Evolutionary conservation across 2,329 filamentous ascomycete genomes (phyloP).

Genomic region (Eutypella sp.): DNA sequence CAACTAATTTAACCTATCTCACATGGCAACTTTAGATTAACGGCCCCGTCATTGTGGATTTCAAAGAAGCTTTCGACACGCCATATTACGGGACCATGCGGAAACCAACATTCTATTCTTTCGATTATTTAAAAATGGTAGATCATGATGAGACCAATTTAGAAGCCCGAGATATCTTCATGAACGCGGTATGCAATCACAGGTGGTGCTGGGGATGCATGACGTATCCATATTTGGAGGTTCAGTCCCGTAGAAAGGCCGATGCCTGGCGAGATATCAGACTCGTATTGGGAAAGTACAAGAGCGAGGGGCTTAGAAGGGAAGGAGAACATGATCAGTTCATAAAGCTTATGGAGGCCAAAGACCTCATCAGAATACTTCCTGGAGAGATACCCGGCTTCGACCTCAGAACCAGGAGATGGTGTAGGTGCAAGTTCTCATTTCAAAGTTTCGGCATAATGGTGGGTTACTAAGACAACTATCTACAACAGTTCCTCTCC

Average conservation of each 20-base stretch:
- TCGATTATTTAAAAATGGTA: too few species aligned
- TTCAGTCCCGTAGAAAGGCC: too few species aligned
- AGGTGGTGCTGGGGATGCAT: neutral
- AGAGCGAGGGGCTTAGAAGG: slow-evolving; percentile 2
- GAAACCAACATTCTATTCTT: too few species aligned
- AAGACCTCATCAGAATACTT: slow-evolving; percentile 14
- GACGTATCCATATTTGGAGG: neutral
- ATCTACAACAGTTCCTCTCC: slow-evolving; percentile 1
- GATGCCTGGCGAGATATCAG: slow-evolving; percentile 2
- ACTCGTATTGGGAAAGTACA: slow-evolving; percentile 11
- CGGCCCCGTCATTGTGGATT: slow-evolving; percentile 19
- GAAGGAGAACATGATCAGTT: slow-evolving; percentile 4
- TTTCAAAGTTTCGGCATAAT: neutral
- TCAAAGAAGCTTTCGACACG: neutral
- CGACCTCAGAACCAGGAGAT: slow-evolving; percentile 22
- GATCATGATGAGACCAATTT: too few species aligned
- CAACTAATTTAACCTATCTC: neutral
- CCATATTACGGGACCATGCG: too few species aligned
- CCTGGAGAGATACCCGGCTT: slow-evolving; percentile 20
- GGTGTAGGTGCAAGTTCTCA: slow-evolving; percentile 18
- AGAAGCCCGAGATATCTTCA: too few species aligned
- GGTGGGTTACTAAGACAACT: neutral
- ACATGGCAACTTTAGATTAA: slow-evolving; percentile 15
- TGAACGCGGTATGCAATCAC: neutral
- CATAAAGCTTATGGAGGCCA: slow-evolving; percentile 8